These are phyloP conservation scores for Cercospora citrullina DNA, from an alignment of 2,329 filamentous ascomycete genomes.

Conservation along the genomic window DNA sequence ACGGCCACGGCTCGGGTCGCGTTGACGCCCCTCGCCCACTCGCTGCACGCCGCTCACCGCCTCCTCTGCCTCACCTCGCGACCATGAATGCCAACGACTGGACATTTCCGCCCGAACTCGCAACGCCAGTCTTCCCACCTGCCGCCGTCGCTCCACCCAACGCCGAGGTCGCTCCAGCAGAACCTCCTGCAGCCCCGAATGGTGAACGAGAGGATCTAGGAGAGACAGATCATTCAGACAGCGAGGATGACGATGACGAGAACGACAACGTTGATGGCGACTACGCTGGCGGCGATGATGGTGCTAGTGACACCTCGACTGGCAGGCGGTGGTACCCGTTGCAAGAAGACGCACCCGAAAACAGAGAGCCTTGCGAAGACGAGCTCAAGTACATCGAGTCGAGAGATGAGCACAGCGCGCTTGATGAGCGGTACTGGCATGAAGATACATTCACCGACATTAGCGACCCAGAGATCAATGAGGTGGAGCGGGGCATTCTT, in stretches of 20 bases:
- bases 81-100: slow-evolving; percentile 4
- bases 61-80: slow-evolving; percentile 3
- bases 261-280: background rate
- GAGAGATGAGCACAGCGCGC: slow-evolving; percentile 54
- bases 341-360: slow-evolving; percentile 35
- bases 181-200: background rate
- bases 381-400: slow-evolving; percentile 60
- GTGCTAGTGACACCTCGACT: slow-evolving; percentile 33
- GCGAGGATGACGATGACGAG: slow-evolving; percentile 27
- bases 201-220: background rate
- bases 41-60: slow-evolving; percentile 4
- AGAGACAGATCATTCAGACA: slow-evolving; percentile 24
- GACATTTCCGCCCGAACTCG: slow-evolving; percentile 4
- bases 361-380: slow-evolving; percentile 49
- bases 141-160: slow-evolving; percentile 6
- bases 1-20: background rate
- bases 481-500: slow-evolving; percentile 56
- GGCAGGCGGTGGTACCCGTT: slow-evolving; percentile 4
- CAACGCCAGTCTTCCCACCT: slow-evolving; percentile 4
- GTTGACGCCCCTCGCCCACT: background rate
- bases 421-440: slow-evolving; percentile 61
- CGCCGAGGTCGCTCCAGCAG: slow-evolving; percentile 7
- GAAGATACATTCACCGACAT: slow-evolving; percentile 56
- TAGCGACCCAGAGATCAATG: slow-evolving; percentile 59
- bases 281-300: slow-evolving; percentile 22